Conservation (phyloP, 2,329 filamentous ascomycete species). For the Macrophomina phaseolina region DNA sequence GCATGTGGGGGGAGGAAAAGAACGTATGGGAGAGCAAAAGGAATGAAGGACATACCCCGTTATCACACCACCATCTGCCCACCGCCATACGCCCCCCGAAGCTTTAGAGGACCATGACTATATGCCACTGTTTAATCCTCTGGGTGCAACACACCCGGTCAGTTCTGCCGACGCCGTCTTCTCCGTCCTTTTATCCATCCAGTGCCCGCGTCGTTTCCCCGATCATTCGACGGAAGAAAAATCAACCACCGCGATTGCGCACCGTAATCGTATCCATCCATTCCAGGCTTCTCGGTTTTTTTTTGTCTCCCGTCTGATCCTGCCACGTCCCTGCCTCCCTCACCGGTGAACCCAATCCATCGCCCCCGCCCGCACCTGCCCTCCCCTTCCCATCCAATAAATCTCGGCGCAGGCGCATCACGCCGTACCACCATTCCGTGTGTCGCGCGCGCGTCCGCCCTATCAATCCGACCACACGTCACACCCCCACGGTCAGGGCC, state of each 20-base stretch:
- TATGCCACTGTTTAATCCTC: neutral
- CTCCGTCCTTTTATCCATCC: neutral
- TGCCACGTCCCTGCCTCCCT: neutral
- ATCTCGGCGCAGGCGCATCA: neutral
- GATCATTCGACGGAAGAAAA: too few relatives aligned
- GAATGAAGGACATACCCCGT: slow-evolving; percentile 1
- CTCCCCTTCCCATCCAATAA: neutral
- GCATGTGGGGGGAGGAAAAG: neutral
- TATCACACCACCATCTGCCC: slow-evolving; percentile 11
- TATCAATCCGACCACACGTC: neutral
- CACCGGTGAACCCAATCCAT: neutral
- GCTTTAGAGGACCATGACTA: neutral
- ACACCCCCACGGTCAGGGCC: neutral
- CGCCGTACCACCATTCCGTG: neutral
- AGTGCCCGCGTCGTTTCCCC: neutral
- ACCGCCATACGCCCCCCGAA: neutral
- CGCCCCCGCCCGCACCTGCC: neutral
- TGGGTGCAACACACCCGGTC: neutral
- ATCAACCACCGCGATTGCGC: neutral
- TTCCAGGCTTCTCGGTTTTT: neutral
- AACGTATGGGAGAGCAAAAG: slow-evolving; percentile 1
- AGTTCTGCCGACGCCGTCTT: neutral
- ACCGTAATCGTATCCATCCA: neutral
- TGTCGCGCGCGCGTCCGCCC: neutral
- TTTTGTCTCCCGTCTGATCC: neutral